Evolutionary conservation across 495 filamentous ascomycete species (phyloP).

Genomic region (Chaetomidium leptoderma): DNA sequence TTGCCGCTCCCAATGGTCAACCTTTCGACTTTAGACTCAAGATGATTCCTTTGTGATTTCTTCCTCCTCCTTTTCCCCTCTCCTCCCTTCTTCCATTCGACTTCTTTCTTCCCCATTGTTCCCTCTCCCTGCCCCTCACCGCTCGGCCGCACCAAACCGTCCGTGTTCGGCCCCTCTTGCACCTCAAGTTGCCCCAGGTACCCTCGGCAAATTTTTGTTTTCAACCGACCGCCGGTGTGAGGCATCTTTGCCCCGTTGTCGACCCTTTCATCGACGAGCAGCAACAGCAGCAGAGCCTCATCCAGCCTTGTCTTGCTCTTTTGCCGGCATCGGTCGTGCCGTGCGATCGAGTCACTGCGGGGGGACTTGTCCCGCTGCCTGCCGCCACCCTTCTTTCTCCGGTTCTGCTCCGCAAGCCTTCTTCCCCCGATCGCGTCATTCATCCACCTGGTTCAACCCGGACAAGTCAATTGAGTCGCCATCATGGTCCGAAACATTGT

Average conservation of each 20-base stretch:
- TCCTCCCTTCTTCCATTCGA: neutral
- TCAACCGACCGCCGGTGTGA: constrained; percentile 9
- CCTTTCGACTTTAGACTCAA: neutral
- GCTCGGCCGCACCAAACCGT: neutral
- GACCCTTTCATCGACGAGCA: neutral
- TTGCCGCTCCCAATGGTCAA: constrained; percentile 12
- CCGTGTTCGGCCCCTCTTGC: neutral
- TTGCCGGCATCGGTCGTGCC: constrained; percentile 3
- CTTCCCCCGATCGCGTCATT: constrained; percentile 15
- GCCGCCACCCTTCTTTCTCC: constrained; percentile 7
- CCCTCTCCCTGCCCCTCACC: constrained; percentile 13
- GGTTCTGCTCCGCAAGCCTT: constrained; percentile 9
- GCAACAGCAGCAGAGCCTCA: neutral
- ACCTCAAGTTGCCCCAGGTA: constrained; percentile 10
- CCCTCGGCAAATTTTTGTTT: constrained; percentile 34
- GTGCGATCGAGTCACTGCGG: neutral
- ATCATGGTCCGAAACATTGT: constrained; percentile 96
- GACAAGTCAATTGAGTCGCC: constrained; percentile 33
- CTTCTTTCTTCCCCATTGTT: constrained; percentile 4
- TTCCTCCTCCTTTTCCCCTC: neutral
- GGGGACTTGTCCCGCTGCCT: constrained; percentile 15
- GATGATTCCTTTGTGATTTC: constrained; percentile 5
- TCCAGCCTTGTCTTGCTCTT: neutral
- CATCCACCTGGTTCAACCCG: neutral
- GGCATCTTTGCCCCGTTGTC: constrained; percentile 8